A percentile compares a stretch with the other conserved stretches of the same genome.
These are phyloP conservation scores for Pyrenophora graminea DNA, from an alignment of 2,329 filamentous ascomycete genomes.

Conservation along the genomic window DNA sequence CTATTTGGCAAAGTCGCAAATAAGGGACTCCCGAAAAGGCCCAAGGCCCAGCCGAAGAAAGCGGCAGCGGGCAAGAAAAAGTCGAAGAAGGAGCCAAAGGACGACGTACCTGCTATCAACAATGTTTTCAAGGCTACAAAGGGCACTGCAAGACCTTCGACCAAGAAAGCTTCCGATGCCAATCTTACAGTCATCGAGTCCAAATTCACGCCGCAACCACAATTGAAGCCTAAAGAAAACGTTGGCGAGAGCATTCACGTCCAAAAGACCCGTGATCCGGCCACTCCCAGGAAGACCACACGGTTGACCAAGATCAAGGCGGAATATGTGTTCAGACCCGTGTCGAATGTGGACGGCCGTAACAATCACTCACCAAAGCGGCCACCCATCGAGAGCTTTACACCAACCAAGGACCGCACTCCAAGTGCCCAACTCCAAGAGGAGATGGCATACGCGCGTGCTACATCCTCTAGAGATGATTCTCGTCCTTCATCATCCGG, in stretches of 20 bases:
- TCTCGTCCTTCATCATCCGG: constrained; percentile 32
- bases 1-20: constrained; percentile 28
- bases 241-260: constrained; percentile 17
- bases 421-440: constrained; percentile 34
- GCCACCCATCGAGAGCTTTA: constrained; percentile 37
- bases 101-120: constrained; percentile 31
- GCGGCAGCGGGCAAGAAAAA: constrained; percentile 28
- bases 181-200: constrained; percentile 11
- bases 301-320: constrained; percentile 33
- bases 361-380: constrained; percentile 39
- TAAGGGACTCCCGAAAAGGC: constrained; percentile 30
- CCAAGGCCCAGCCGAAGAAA: constrained; percentile 38
- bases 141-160: constrained; percentile 17
- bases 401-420: constrained; percentile 34
- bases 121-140: constrained; percentile 39
- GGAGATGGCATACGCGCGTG: constrained; percentile 18
- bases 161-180: constrained; percentile 19
- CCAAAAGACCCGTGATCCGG: constrained; percentile 17
- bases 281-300: constrained; percentile 22
- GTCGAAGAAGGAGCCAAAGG: constrained; percentile 33
- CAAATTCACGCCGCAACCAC: constrained; percentile 11
- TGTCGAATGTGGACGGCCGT: constrained; percentile 37
- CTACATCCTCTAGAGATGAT: constrained; percentile 18
- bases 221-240: constrained; percentile 20
- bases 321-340: constrained; percentile 28